A percentile compares a stretch with the other conserved stretches of the same genome.
These are phyloP conservation scores for Sphagnum fallax DNA, from an alignment of 228 moss, liverwort and hornwort species.

Conservation along the genomic window DNA sequence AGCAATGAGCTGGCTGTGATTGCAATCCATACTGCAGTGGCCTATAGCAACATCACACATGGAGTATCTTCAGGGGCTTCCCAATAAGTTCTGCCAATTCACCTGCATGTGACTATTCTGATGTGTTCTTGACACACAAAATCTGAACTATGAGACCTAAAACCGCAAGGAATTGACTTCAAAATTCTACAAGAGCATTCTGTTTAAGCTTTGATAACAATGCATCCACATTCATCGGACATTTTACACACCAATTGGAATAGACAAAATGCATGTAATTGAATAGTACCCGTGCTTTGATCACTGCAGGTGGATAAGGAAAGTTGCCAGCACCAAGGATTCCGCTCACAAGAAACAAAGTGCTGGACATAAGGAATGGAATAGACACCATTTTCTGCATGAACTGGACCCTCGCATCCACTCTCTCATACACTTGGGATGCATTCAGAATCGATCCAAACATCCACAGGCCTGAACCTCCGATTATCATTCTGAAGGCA, in stretches of 20 bases:
- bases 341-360: conserved; percentile 18
- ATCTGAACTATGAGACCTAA: neutral
- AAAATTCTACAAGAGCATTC: neutral
- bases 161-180: neutral
- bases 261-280: neutral
- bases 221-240: neutral
- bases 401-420: conserved; percentile 17
- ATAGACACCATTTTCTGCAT: conserved; percentile 29
- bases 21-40: neutral
- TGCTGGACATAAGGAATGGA: conserved; percentile 29
- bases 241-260: neutral
- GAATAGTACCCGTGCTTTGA: conserved; percentile 1
- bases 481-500: conserved; percentile 18
- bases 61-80: neutral
- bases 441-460: conserved; percentile 33
- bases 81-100: too few species aligned
- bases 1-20: neutral
- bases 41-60: neutral
- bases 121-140: too few species aligned
- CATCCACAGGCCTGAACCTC: conserved; percentile 26
- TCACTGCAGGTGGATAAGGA: neutral
- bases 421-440: conserved; percentile 22
- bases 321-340: conserved; percentile 8
- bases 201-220: too few species aligned
- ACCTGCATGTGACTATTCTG: too few species aligned